Evolutionary conservation across 495 filamentous ascomycete genomes (phyloP), one percentile per base, ranked within the genome.

Genomic region (Staphylotrichum tortipilum): DNA sequence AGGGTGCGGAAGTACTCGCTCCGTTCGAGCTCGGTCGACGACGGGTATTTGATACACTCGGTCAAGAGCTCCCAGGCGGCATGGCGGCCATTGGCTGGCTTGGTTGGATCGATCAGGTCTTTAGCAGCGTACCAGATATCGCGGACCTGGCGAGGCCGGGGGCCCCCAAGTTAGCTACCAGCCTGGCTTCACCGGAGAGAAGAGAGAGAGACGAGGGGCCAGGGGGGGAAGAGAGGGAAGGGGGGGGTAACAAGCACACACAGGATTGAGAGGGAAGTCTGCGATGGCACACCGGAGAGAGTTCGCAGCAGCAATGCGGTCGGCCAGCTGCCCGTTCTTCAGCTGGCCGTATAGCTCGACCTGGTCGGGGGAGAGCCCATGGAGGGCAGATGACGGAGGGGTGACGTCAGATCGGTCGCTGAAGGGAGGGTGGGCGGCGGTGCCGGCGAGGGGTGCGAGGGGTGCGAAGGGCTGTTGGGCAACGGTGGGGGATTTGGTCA

Each of bases 51-150:
- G 35, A 78, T 79, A 59, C 82, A 88, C 56, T 81, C 77, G 35
- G 70, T 74, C 15, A 88, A 67, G 11, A 88, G 74, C 47, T 75
- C 77, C 68, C 80, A 85, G 10, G 76, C 83, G 8, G 75, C 72
- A 44, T 67, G 59, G 12, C 81, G 72, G 50, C 75, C 77, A 31
- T 75, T 69, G 9, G 61, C 58, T 2, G 78, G 65, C 39, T 82
- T 78, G 4, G 68, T 55, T n/a, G 73, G 59, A 14, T 79, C 70
- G 19, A 84, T 74, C 30, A 87, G 63, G 55, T 87, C 82, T 58
- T 80, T 81, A 11, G 72, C 83, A 19, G 78, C 74, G 38, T 73
- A 68, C 79, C 83, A 88, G 34, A 86, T 79, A 33, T 73, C 72
- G 23, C 73, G 63, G 18, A 78, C 65, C 55, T 61, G 31, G 7